phyloP scores from a whole-genome alignment of 2,329 filamentous ascomycete genomes.

The Trichoderma koningii region DNA sequence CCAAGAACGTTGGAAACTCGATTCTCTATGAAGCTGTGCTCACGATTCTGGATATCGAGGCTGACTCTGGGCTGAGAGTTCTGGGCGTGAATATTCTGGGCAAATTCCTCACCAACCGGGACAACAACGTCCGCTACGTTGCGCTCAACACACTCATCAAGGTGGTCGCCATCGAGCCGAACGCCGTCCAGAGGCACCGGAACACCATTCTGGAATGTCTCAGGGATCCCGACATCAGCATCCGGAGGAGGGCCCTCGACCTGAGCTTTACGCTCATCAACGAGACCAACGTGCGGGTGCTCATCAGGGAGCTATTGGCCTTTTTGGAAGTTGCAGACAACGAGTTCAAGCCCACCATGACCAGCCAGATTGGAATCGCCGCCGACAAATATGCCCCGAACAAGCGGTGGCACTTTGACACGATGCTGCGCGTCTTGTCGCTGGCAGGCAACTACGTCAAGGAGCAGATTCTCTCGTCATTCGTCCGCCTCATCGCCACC shows the following conservation, averaged over 20 bases:
- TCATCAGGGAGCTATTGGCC: slow-evolving; percentile 89
- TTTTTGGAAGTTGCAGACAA: slow-evolving; percentile 97
- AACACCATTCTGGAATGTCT: slow-evolving; percentile 98
- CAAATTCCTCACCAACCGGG: slow-evolving; percentile 96
- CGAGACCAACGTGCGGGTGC: slow-evolving; percentile 88
- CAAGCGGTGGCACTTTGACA: slow-evolving; percentile 98
- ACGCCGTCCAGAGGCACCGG: slow-evolving; percentile 92
- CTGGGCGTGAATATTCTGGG: slow-evolving; percentile 97
- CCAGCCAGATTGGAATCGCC: slow-evolving; percentile 94
- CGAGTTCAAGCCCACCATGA: slow-evolving; percentile 99
- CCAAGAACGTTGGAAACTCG: slow-evolving; percentile 97
- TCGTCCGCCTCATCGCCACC: slow-evolving; percentile 91
- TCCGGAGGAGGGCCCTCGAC: slow-evolving; percentile 90
- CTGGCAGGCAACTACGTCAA: slow-evolving; percentile 96
- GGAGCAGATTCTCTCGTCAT: slow-evolving; percentile 95
- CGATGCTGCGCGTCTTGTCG: slow-evolving; percentile 90
- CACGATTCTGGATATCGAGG: slow-evolving; percentile 97
- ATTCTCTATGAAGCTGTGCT: slow-evolving; percentile 97
- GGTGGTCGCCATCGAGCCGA: slow-evolving; percentile 96
- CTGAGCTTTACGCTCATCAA: slow-evolving; percentile 98
- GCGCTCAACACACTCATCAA: slow-evolving; percentile 97
- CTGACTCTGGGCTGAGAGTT: slow-evolving; percentile 90
- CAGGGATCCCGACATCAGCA: slow-evolving; percentile 96
- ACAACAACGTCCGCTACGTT: slow-evolving; percentile 99
- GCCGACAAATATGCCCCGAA: slow-evolving; percentile 95